These are phyloP conservation scores for Vinca minor DNA, from an alignment of 257 asterid species.

Conservation along the genomic window DNA sequence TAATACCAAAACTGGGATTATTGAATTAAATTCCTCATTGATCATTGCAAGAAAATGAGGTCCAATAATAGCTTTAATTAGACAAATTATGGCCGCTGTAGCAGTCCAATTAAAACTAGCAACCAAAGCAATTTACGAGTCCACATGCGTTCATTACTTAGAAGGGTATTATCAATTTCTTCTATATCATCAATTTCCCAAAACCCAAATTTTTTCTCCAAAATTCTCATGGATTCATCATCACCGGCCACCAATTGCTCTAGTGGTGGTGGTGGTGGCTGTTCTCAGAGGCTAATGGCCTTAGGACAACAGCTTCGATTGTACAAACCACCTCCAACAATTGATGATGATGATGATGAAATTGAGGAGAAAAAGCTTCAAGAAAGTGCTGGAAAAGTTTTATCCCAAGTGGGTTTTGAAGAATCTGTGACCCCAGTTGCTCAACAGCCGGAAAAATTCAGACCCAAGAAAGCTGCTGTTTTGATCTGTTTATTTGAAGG, in stretches of 20 bases:
- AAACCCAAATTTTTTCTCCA: slow-evolving; percentile 25
- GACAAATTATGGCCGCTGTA: background rate
- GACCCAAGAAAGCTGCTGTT: slow-evolving; percentile 87
- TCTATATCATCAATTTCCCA: slow-evolving; percentile 22
- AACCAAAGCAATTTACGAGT: background rate
- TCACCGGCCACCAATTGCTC: slow-evolving; percentile 15
- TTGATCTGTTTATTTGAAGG: slow-evolving; percentile 86
- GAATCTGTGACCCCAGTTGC: slow-evolving; percentile 64
- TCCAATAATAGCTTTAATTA: no score
- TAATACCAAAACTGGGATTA: no score
- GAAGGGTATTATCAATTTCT: slow-evolving; percentile 35
- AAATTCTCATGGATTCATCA: slow-evolving; percentile 41
- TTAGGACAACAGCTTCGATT: slow-evolving; percentile 72
- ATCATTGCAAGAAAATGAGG: no score
- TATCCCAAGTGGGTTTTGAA: slow-evolving; percentile 67
- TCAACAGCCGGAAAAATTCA: slow-evolving; percentile 41
- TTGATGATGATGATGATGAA: slow-evolving; percentile 32
- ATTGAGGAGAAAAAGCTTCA: slow-evolving; percentile 53
- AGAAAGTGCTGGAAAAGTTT: slow-evolving; percentile 65
- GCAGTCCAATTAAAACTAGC: background rate
- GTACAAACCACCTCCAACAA: slow-evolving; percentile 49
- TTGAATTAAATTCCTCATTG: no score
- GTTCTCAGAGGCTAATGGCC: slow-evolving; percentile 36
- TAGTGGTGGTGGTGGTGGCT: no score
- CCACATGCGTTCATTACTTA: slow-evolving; percentile 42